Evolutionary conservation across 352 stramenopile species (phyloP), one percentile per base, ranked within the genome.

Genomic region (Globisporangium viniferum): DNA sequence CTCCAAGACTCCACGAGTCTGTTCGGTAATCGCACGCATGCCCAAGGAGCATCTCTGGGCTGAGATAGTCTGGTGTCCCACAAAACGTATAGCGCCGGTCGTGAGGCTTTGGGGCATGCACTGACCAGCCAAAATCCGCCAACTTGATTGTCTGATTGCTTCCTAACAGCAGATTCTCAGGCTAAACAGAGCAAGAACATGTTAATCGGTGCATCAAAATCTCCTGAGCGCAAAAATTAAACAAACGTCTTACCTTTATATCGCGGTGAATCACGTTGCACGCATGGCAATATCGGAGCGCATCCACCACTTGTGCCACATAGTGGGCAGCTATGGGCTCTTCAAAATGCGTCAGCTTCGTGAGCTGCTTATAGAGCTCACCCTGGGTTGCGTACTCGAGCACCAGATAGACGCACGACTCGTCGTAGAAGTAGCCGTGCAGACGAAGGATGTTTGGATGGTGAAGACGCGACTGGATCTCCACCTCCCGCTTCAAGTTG

Each of bases 361-460:
- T 84, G 31, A 95, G 69, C 66, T 86, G 68, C 68, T 94, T 93
- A 73, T 90, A 97, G 1, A 97, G 75, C 59, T 95, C 88, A 8
- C 89, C 89, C 27, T 93, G 81, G 0, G 84, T 73, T 2, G 88
- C 88, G 51, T 92, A 95, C 76, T 97, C 89, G 27, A 97, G 74
- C 36, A 95, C 81, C 35, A 97, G 70, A 72, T 95, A 95, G 14
- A 94, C 74, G 54, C 82, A 91, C 1, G 82, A 79, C 14, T 94
- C 87, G 65, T 95, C 86, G 68, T 94, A 92, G 60, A 97, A 97
- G 76, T 95, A 95, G 35, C 89, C 89, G 41, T 88, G 78, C 44
- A 97, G 67, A 1, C 78, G 78, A 22, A 95, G 67, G 54, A 97
- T 75, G 61, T 95, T 94, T 0, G 79, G 79, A 55, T 97, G 89